phyloP scores from a whole-genome alignment of 176 grass and related monocot genomes.

The Puccinellia tenuiflora region DNA sequence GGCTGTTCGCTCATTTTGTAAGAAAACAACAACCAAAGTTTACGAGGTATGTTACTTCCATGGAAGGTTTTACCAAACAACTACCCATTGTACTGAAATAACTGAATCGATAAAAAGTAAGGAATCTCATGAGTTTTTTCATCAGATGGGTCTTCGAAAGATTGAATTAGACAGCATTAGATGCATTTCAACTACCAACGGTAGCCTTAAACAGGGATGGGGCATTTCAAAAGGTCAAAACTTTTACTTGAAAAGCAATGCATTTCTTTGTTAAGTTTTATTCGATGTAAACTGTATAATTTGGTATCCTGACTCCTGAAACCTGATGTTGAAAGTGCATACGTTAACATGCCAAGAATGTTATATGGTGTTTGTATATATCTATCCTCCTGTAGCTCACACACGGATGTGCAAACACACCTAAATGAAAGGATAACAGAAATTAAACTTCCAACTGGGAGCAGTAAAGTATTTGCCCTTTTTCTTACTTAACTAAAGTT shows the following conservation, averaged over 20 bases:
- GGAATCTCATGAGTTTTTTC: not conserved
- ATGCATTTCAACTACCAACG: not conserved
- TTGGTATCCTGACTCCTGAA: not conserved
- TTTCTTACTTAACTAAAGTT: not conserved
- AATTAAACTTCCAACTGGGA: not conserved
- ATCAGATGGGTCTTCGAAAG: not conserved
- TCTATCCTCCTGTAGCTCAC: not conserved
- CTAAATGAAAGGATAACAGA: not conserved
- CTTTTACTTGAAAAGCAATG: no score
- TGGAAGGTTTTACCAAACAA: not conserved
- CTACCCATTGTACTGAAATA: not conserved
- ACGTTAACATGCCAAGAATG: not conserved
- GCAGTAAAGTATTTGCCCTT: not conserved
- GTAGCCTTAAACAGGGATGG: not conserved
- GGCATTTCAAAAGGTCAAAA: not conserved
- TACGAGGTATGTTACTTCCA: not conserved
- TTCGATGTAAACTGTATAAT: not conserved
- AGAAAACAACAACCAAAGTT: not conserved
- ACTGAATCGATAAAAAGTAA: not conserved
- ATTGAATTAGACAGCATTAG: not conserved
- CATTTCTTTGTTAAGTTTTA: not conserved
- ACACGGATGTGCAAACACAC: not conserved
- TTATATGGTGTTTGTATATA: not conserved
- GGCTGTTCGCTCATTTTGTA: not conserved
- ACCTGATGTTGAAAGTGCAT: not conserved